Base-by-base conservation (phyloP, 495 filamentous ascomycete species). In the Trichocladium uniseriatum region DNA sequence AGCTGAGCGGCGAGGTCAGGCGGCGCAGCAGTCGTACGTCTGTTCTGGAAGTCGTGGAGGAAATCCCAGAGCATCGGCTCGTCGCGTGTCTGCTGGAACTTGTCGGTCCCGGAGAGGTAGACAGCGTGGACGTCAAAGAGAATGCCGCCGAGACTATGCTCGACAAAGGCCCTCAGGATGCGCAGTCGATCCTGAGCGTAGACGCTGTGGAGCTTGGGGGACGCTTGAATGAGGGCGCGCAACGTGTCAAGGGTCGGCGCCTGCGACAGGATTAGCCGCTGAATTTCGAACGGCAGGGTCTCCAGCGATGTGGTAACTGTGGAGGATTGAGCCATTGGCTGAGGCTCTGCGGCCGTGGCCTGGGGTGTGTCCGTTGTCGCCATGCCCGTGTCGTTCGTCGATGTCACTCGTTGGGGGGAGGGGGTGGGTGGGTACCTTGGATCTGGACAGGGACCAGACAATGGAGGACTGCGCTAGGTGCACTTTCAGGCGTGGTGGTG, bases 201-300 rank as follows among this genome's bases (percentile, higher is more conserved):
- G 21, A 38, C 36, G 22, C 21, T 13, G 22, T 39, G 22, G 2
- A 47, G n/a, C 18, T 6, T 19, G 21, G 45, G 34, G 21, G 45
- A 47, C 21, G 45, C 45, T 16, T 47, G 45, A 22, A 39, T 22
- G 24, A 47, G 22, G 28, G 44, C 44, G 20, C 31, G 4, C 24
- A 46, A 29, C 13, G 32, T 19, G 24, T 28, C 20, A 0, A 48
- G 21, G 22, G 22, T 28, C 14, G 27, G 40, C n/a, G 40, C 22
- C 14, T 43, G 27, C 22, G 40, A 15, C 24, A 43, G 13, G 40
- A 43, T 43, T n/a, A 43, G 40, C n/a, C 40, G 40, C 22, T 43
- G 40, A n/a, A 43, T 43, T 19, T 43, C 40, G 15, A 43, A 29
- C 27, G 40, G 40, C 40, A 43, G 40, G 4, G 3, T 5, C 15